A percentile compares a stretch with the other conserved stretches of the same genome.
Conservation (phyloP, 805 yeast genomes). For the Yarrowia sp. region DNA sequence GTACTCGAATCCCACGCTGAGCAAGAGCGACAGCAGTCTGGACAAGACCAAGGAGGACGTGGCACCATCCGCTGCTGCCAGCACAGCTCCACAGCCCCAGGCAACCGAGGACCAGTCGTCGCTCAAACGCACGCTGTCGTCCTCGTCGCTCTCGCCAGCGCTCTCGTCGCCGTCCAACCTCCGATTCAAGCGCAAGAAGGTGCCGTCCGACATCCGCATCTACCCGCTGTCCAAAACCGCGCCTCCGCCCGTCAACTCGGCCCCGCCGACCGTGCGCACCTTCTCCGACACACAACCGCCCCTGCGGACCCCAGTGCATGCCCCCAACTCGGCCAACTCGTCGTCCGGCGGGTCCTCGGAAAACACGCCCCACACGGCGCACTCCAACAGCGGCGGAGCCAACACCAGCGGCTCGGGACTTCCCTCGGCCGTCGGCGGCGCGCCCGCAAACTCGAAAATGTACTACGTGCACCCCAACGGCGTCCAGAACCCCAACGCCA, state of each 20-base stretch:
- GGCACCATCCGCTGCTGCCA: too few species aligned
- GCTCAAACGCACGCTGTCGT: constrained; percentile 12
- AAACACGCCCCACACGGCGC: constrained; percentile 22
- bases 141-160: constrained; percentile 9
- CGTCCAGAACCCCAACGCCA: constrained; percentile 24
- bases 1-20: constrained; percentile 1
- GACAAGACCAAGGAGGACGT: neutral
- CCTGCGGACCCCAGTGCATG: constrained; percentile 19
- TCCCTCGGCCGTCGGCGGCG: neutral
- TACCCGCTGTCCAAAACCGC: constrained; percentile 11
- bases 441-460: neutral
- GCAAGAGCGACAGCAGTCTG: constrained; percentile 1
- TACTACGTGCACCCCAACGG: constrained; percentile 18
- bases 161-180: constrained; percentile 12
- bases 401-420: neutral
- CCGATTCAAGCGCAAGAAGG: constrained; percentile 22
- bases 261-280: constrained; percentile 4
- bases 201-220: constrained; percentile 21
- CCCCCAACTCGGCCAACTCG: constrained; percentile 25
- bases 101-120: neutral
- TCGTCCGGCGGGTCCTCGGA: constrained; percentile 4
- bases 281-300: constrained; percentile 2
- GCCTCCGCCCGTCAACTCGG: constrained; percentile 16
- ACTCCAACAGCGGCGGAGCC: constrained; percentile 1
- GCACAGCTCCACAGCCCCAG: neutral